Percentiles rank a stretch among this genome's conserved stretches.
These are phyloP conservation scores for Schizopora paradoxa DNA, from an alignment of 1,284 basidiomycete genomes.

Conservation along the genomic window DNA sequence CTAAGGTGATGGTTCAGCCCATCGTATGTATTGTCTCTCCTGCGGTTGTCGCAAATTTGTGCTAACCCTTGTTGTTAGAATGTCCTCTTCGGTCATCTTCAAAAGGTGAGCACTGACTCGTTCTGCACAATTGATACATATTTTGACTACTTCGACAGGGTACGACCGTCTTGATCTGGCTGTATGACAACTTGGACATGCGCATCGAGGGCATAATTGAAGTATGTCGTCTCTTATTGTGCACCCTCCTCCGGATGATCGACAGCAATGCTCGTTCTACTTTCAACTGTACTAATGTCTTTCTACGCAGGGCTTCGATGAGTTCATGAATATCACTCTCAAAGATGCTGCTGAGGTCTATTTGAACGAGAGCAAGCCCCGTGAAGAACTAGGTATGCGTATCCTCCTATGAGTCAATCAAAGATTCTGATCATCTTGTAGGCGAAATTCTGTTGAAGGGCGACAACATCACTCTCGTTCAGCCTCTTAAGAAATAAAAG, in stretches of 20 bases:
- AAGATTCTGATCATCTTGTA: conserved; percentile 30
- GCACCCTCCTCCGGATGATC: background rate
- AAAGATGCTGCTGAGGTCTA: conserved; percentile 94
- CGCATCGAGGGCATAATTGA: conserved; percentile 95
- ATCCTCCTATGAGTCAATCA: background rate
- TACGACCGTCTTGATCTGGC: conserved; percentile 87
- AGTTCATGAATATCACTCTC: conserved; percentile 99
- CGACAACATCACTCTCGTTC: conserved; percentile 94
- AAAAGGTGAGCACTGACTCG: conserved; percentile 52
- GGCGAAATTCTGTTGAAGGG: conserved; percentile 93
- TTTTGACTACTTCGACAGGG: conserved; percentile 44
- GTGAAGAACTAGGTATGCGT: conserved; percentile 69
- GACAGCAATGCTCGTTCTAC: conserved; percentile 14
- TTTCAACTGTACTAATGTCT: conserved; percentile 6
- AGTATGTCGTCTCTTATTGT: conserved; percentile 48
- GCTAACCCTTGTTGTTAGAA: conserved; percentile 55
- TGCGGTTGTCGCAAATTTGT: background rate
- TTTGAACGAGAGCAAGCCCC: conserved; percentile 81
- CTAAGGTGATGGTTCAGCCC: conserved; percentile 96
- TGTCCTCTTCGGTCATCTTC: conserved; percentile 98
- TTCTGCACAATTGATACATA: conserved; percentile 6
- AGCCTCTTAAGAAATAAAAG: no score
- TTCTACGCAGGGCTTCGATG: conserved; percentile 85
- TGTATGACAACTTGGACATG: conserved; percentile 97
- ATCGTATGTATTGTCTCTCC: conserved; percentile 58